Evolutionary conservation across 2,329 filamentous ascomycete species (phyloP).

Genomic region (Fusarium austroafricanum): DNA sequence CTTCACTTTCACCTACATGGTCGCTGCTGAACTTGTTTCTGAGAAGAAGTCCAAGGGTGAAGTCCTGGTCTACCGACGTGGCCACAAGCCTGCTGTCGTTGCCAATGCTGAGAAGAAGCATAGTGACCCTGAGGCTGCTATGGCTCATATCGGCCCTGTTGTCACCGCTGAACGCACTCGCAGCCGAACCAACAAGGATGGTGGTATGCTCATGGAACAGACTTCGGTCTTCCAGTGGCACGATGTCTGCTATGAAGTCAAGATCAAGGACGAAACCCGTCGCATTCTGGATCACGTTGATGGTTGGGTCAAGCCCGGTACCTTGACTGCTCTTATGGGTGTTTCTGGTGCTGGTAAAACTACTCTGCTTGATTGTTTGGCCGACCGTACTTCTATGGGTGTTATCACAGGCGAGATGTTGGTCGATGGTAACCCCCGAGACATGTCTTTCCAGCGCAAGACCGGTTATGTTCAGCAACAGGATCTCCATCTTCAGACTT

Average conservation of each 20-base stretch:
- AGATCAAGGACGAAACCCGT: constrained; percentile 81
- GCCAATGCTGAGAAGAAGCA: constrained; percentile 71
- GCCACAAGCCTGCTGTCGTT: constrained; percentile 69
- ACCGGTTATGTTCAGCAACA: constrained; percentile 94
- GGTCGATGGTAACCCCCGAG: constrained; percentile 72
- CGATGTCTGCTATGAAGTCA: constrained; percentile 80
- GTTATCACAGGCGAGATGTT: constrained; percentile 87
- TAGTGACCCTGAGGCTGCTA: constrained; percentile 67
- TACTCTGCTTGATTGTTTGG: constrained; percentile 86
- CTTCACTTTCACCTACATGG: constrained; percentile 71
- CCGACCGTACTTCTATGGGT: constrained; percentile 88
- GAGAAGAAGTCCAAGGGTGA: constrained; percentile 80
- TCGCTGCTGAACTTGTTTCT: constrained; percentile 73
- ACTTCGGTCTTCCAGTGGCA: constrained; percentile 89
- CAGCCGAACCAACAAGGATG: constrained; percentile 53
- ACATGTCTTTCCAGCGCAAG: constrained; percentile 88
- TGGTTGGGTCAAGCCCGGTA: constrained; percentile 94
- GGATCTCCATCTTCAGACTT: constrained; percentile 86
- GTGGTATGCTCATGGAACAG: constrained; percentile 63
- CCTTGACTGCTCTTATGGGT: constrained; percentile 89
- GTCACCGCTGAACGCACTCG: constrained; percentile 58
- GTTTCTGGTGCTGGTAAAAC: constrained; percentile 95
- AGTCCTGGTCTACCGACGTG: constrained; percentile 78
- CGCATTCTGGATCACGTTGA: constrained; percentile 87
- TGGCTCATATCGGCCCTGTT: constrained; percentile 61